phyloP scores from a whole-genome alignment of 257 asterid species.

The Solanum corneliomulleri region DNA sequence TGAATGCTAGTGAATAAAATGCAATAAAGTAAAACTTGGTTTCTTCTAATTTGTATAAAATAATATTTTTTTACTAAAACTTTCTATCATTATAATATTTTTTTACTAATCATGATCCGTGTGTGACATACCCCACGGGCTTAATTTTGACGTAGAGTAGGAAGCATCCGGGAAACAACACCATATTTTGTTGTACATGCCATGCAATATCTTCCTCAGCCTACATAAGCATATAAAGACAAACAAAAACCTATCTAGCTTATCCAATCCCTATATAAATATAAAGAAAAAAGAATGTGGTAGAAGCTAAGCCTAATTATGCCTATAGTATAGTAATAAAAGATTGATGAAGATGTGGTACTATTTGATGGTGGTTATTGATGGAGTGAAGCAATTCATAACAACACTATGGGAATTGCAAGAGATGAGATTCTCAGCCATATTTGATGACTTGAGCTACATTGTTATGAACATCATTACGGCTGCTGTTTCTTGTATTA shows the following conservation, averaged over 20 bases:
- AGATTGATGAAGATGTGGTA: not conserved
- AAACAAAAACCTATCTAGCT: not conserved
- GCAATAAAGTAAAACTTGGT: no score
- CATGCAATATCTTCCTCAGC: not conserved
- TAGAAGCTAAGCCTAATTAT: not conserved
- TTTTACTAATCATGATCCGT: not conserved
- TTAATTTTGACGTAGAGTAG: not conserved
- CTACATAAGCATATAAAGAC: not conserved
- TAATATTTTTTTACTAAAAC: no score
- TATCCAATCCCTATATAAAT: not conserved
- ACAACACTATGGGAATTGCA: constrained; percentile 18
- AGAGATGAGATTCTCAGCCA: constrained; percentile 16
- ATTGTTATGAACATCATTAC: constrained; percentile 1
- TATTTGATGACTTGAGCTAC: constrained; percentile 16
- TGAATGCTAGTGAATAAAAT: not conserved
- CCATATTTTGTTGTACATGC: not conserved
- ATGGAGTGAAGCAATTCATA: constrained; percentile 6
- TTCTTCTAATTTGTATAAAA: not conserved
- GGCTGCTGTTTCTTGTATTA: constrained; percentile 9
- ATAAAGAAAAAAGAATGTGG: not conserved
- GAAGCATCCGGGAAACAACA: constrained; percentile 12
- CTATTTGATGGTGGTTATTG: constrained; percentile 1
- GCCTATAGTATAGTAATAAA: not conserved
- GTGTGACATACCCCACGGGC: not conserved
- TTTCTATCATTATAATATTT: not conserved